Evolutionary conservation across 2,329 filamentous ascomycete species (phyloP), one percentile per base, ranked within the genome.

Genomic region (Colletotrichum sp.): DNA sequence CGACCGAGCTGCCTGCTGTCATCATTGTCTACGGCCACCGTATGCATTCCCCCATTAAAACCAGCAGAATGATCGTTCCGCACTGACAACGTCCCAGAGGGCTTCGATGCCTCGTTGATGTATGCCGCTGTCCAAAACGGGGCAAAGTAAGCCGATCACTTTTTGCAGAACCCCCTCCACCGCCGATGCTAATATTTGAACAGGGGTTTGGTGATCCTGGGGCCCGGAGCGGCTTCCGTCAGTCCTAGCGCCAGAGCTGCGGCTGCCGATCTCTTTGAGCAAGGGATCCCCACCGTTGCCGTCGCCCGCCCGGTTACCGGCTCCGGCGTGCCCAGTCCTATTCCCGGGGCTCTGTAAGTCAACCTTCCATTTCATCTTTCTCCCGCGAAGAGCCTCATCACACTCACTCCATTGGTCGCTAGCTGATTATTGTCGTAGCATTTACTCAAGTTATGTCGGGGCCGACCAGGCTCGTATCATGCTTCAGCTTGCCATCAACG

Each of bases 21-120:
- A 85, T 87, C 74, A 87, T 88, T 21, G 75, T 89, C 7, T 89
- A 87, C 76, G 83, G 85, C 0, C 86, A 90, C 77, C 85, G 81
- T 83, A 75, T 72, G 81, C 79, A 21, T 1, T 48, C 43, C 43
- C 18, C 18, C 0, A 3, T 5, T 3, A 5, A 39, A 26, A n/a
- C n/a, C n/a, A n/a, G 6, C 6, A 59, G 18, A 16, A 26, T 15
- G 32, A 5, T 12, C 7, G n/a, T n/a, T 13, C 24, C 5, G 43
- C 6, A 15, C 5, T 36, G 7, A 59, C 16, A 59, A 30, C 12
- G 21, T 26, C 16, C 5, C 21, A 83, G 81, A 83, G 80, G 82
- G 83, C 26, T 82, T 82, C 60, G 82, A 82, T 28, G 80, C 80
- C 9, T 80, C 79, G 0, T 67, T 83, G 66, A 82, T 83, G 78